Evolutionary conservation across 2,329 filamentous ascomycete species (phyloP), one percentile per base, ranked within the genome.

Genomic region (Albifimbria verrucaria): DNA sequence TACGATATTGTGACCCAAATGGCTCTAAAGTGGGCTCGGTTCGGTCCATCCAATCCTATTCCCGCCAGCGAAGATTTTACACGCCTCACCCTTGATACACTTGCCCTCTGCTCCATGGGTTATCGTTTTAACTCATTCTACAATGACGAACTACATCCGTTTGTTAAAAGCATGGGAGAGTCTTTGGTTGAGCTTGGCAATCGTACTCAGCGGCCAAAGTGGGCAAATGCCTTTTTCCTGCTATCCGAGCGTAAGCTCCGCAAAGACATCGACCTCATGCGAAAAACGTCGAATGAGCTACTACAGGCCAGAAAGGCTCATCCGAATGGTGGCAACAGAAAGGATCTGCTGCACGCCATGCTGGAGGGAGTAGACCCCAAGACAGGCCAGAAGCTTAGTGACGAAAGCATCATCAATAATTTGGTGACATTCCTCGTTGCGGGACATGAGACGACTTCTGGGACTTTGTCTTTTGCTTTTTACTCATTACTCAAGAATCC

Each of bases 81-180:
- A 2, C 79, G 87, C n/a, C 72, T 91, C 26, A 84, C 88, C 0
- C 77, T 92, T 2, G 88, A 92, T 64, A 88, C 87, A 0, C 77
- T 92, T 9, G 86, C 85, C 1, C 76, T 92, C 3, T 88, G 86
- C 65, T 75, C 82, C n/a, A 87, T 89, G 83, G 81, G 81, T 36
- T 87, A 78, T 54, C 83, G 88, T 18, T 91, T 91, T 76, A 91
- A 91, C 69, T 86, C 82, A 1, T 90, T 86, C 68, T 92, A 91
- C 63, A 76, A 77, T 24, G 80, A 88, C 15, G 75, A 83, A 9
- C 72, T 87, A 65, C 88, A 92, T 58, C 87, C 87, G 0, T 91
- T 92, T 59, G 77, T 90, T 39, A 67, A 77, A 44, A 81, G 85
- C 28, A 90, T 91, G 87, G 76, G 76, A 1, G 76, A 77, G n/a